Evolutionary conservation across 1,139 yeast species (phyloP).

Genomic region (Yamadazyma mexicana): DNA sequence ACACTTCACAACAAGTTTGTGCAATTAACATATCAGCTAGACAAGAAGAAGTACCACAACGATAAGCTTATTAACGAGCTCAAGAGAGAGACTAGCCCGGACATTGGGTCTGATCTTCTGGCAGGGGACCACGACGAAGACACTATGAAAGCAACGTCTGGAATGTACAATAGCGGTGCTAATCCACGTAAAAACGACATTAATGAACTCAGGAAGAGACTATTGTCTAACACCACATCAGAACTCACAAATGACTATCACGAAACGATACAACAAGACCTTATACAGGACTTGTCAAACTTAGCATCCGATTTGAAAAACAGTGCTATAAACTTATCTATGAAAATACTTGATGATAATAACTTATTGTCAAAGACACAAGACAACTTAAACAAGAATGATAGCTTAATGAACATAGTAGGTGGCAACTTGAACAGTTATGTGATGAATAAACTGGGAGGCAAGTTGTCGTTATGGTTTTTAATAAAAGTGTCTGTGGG

Average conservation of each 20-base stretch:
- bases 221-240: constrained; percentile 10
- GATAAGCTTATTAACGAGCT: neutral
- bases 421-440: constrained; percentile 41
- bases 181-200: constrained; percentile 7
- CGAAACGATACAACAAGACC: constrained; percentile 44
- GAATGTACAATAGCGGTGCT: constrained; percentile 1
- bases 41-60: constrained; percentile 10
- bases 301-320: constrained; percentile 36
- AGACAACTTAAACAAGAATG: constrained; percentile 38
- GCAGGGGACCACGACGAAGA: neutral
- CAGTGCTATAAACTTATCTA: constrained; percentile 37
- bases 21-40: constrained; percentile 10
- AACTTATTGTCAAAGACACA: constrained; percentile 35
- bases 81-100: neutral
- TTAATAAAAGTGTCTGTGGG: constrained; percentile 29
- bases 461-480: constrained; percentile 37
- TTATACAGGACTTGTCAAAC: constrained; percentile 37
- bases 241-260: constrained; percentile 33
- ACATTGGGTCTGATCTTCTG: neutral
- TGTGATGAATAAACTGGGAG: constrained; percentile 38
- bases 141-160: neutral
- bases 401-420: constrained; percentile 36
- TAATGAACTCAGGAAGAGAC: constrained; percentile 14
- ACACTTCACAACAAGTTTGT: constrained; percentile 10
- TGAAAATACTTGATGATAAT: constrained; percentile 38